Evolutionary conservation across 495 filamentous ascomycete genomes (phyloP).

Genomic region (Patellaria atrata): DNA sequence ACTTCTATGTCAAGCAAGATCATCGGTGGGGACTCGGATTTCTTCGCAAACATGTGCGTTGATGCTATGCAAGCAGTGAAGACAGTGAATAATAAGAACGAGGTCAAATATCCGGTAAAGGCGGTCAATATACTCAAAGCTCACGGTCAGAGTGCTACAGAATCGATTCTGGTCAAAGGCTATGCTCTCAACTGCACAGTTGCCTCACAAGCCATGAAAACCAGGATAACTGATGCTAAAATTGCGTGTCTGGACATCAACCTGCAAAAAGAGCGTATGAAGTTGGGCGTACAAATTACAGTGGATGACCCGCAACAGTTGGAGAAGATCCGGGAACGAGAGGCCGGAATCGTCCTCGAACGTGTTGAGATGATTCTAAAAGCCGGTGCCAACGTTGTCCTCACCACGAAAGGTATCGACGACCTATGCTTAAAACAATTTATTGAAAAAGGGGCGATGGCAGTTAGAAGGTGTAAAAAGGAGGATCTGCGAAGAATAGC

Average conservation of each 20-base stretch:
- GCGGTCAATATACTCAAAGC: constrained; percentile 98
- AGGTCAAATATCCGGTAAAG: constrained; percentile 96
- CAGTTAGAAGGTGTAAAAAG: constrained; percentile 94
- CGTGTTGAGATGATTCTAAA: constrained; percentile 95
- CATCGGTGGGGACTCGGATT: constrained; percentile 88
- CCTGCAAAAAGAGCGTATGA: constrained; percentile 96
- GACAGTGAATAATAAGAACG: constrained; percentile 73
- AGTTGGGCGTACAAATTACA: constrained; percentile 95
- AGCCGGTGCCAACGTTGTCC: constrained; percentile 86
- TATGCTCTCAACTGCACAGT: constrained; percentile 99
- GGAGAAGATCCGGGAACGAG: constrained; percentile 87
- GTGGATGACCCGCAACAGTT: constrained; percentile 94
- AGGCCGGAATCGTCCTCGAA: constrained; percentile 85
- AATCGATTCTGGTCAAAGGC: constrained; percentile 86
- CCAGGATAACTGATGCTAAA: constrained; percentile 81
- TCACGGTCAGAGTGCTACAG: constrained; percentile 79
- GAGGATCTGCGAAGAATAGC: constrained; percentile 94
- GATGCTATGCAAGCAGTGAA: constrained; percentile 95
- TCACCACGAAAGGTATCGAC: constrained; percentile 98
- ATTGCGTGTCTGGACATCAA: constrained; percentile 98
- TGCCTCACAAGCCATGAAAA: constrained; percentile 95
- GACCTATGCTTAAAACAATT: constrained; percentile 90
- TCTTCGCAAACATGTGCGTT: constrained; percentile 94
- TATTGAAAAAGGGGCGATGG: constrained; percentile 91
- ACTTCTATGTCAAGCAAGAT: constrained; percentile 99